phyloP scores from a whole-genome alignment of 2,329 filamentous ascomycete genomes.

The Fusarium duplospermum region DNA sequence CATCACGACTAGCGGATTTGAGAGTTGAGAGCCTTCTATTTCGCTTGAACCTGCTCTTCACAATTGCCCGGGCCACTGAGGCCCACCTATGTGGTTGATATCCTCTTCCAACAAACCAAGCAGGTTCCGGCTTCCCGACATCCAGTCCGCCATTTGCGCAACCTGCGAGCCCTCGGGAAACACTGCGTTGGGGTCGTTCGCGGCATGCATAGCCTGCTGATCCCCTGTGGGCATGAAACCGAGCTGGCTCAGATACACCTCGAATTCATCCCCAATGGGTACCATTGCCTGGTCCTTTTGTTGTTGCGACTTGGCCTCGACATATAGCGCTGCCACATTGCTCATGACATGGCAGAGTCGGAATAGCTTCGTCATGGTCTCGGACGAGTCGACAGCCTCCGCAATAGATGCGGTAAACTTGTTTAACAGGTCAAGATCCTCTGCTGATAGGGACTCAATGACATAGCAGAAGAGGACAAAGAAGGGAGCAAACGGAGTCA shows the following conservation, averaged over 20 bases:
- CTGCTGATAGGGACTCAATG: conserved; percentile 63
- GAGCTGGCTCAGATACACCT: conserved; percentile 72
- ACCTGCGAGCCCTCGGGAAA: conserved; percentile 46
- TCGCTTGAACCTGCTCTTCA: conserved; percentile 14
- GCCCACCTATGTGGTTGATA: conserved; percentile 57
- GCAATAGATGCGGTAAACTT: conserved; percentile 68
- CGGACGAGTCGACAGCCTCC: conserved; percentile 62
- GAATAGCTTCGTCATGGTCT: conserved; percentile 70
- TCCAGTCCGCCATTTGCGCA: conserved; percentile 72
- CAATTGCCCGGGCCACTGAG: conserved; percentile 47
- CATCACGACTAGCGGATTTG: background rate
- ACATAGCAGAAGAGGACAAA: conserved; percentile 70
- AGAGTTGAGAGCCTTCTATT: conserved; percentile 12
- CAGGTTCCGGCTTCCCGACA: conserved; percentile 73
- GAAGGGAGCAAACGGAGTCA: conserved; percentile 69
- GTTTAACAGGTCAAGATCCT: conserved; percentile 66
- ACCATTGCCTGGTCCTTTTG: conserved; percentile 58
- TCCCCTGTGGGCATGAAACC: conserved; percentile 65
- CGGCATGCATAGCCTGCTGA: conserved; percentile 38
- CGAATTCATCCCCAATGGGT: conserved; percentile 69
- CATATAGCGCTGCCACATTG: conserved; percentile 70
- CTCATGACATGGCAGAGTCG: conserved; percentile 72
- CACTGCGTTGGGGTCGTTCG: conserved; percentile 31
- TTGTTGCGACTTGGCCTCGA: conserved; percentile 68
- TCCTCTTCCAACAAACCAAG: conserved; percentile 74